Percentiles rank a stretch among this genome's conserved stretches.
These are phyloP conservation scores for Nakazawaea wyomingensis DNA, from an alignment of 805 yeast genomes.

Conservation along the genomic window DNA sequence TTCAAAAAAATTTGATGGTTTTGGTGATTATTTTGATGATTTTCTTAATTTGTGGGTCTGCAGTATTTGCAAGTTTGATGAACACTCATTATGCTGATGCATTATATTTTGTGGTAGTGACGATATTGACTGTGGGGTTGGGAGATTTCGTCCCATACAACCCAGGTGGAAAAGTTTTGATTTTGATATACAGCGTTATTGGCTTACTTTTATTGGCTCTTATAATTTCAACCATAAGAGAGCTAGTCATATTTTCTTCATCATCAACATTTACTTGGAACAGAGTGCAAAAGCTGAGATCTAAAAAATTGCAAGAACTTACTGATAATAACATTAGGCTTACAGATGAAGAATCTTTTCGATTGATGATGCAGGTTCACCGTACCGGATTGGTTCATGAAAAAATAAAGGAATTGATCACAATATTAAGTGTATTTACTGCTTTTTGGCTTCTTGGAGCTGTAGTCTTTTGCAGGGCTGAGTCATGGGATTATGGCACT, in stretches of 20 bases:
- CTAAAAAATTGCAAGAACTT: slow-evolving; percentile 23
- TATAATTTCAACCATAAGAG: slow-evolving; percentile 63
- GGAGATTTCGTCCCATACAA: slow-evolving; percentile 65
- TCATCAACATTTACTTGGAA: slow-evolving; percentile 66
- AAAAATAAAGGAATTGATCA: slow-evolving; percentile 30
- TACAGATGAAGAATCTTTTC: slow-evolving; percentile 45
- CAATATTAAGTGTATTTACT: slow-evolving; percentile 40
- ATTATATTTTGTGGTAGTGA: slow-evolving; percentile 66
- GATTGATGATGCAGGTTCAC: slow-evolving; percentile 49
- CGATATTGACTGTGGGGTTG: slow-evolving; percentile 73
- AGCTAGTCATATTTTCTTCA: slow-evolving; percentile 55
- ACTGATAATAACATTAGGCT: slow-evolving; percentile 17
- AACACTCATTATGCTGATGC: slow-evolving; percentile 57
- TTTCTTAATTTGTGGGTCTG: slow-evolving; percentile 74
- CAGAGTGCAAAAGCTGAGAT: slow-evolving; percentile 48
- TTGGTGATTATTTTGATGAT: slow-evolving; percentile 59
- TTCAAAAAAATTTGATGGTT: slow-evolving; percentile 70
- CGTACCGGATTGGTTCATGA: slow-evolving; percentile 34
- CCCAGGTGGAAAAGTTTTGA: slow-evolving; percentile 50
- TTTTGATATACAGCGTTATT: slow-evolving; percentile 56
- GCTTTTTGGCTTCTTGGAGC: slow-evolving; percentile 75
- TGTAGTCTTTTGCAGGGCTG: slow-evolving; percentile 50
- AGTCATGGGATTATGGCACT: slow-evolving; percentile 68
- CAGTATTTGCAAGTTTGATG: slow-evolving; percentile 42
- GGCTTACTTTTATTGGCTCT: slow-evolving; percentile 76